Conservation (phyloP, 495 filamentous ascomycete genomes). For the Penicillium bialowiezense region DNA sequence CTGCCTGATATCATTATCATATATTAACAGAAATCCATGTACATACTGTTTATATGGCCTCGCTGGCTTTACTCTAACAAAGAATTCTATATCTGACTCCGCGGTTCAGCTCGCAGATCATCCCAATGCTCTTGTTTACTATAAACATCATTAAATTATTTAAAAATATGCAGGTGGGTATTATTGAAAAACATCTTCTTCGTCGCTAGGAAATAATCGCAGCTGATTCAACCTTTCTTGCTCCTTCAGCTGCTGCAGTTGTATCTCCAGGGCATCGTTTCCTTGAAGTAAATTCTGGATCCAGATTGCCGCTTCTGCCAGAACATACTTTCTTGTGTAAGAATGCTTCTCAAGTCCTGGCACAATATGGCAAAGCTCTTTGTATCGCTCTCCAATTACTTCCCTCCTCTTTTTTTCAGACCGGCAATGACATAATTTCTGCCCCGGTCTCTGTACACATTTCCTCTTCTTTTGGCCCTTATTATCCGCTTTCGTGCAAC, state of each 20-base stretch:
- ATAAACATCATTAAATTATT: no score
- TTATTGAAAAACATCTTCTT: not conserved
- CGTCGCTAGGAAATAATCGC: conserved; percentile 3
- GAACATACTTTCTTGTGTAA: conserved; percentile 23
- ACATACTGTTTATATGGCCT: no score
- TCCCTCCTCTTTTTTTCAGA: conserved; percentile 27
- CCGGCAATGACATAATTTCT: conserved; percentile 23
- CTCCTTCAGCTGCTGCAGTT: conserved; percentile 7
- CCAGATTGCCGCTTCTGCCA: conserved; percentile 17
- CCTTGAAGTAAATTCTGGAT: conserved; percentile 10
- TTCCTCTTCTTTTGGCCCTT: conserved; percentile 16
- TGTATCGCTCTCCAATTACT: conserved; percentile 17
- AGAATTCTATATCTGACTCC: no score
- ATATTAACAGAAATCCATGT: no score
- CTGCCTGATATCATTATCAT: no score
- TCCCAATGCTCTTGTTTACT: no score
- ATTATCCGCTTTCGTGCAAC: not conserved
- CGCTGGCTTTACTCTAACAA: no score
- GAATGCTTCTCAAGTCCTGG: conserved; percentile 16
- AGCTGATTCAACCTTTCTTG: conserved; percentile 3
- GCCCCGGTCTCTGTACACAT: conserved; percentile 22
- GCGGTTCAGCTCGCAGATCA: no score
- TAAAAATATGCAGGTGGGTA: no score
- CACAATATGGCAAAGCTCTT: conserved; percentile 13
- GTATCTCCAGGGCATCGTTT: conserved; percentile 11